Evolutionary conservation across 352 stramenopile species (phyloP), one percentile per base, ranked within the genome.

Genomic region (Pythium pyrilobum): DNA sequence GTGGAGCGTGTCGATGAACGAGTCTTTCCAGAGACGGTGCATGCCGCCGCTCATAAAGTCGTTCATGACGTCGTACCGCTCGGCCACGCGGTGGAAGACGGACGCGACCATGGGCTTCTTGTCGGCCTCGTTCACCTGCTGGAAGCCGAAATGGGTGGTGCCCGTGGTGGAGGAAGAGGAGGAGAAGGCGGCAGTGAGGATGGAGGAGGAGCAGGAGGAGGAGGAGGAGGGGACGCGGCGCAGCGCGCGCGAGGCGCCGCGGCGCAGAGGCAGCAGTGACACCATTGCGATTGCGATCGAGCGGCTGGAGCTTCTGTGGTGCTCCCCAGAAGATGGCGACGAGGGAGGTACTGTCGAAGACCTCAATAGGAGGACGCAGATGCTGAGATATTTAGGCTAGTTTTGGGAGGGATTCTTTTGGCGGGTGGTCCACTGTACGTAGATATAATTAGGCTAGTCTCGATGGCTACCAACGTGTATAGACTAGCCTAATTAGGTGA

Each of bases 21-120:
- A 77, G 69, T 99, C 96, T 63, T 99, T 99, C 96, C 96, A 99
- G 21, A 98, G 61, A 24, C 97, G 83, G 67, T 97, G 89, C 79
- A 97, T 86, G 49, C 90, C 96, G 37, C 81, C 95, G 59, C 84
- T 98, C 97, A 99, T 99, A 59, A 99, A 91, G 75, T 99, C 97
- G 74, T 99, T 99, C 97, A 99, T 99, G 18, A 99, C 72, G 74
- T 99, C 97, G 51, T 95, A 95, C 53, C 80, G 93, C 55, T 98
- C 84, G 13, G 97, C 97, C 18, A 99, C 97, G 65, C 88, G 97
- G 71, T 97, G 95, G 78, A 99, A 99, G 4, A 99, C 97, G 34
- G 78, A 76, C 24, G 89, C 84, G 1, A 99, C 97, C 65, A 98
- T 87, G 4, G 74, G 73, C 70, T 99, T 95, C 77, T 99, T 98